Conservation (phyloP, 192 early-diverging fungal genomes). For the Umbelopsis vinacea region DNA sequence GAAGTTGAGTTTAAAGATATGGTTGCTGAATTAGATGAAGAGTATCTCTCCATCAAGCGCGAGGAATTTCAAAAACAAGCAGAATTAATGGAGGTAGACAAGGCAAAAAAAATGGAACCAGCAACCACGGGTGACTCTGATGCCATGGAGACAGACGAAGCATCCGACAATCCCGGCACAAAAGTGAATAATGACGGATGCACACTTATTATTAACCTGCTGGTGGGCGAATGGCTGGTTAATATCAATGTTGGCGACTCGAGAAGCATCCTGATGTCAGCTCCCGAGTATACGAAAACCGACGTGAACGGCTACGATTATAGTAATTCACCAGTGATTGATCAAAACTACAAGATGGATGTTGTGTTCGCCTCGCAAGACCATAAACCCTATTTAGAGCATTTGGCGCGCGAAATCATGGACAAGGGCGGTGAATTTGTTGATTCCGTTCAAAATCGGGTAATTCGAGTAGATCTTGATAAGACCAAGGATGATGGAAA, state of each 20-base stretch:
- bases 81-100: constrained; percentile 32
- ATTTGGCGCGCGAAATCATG: constrained; percentile 56
- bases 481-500: constrained; percentile 53
- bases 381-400: constrained; percentile 62
- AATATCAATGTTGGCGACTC: constrained; percentile 64
- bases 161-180: not conserved
- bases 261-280: constrained; percentile 52
- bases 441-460: constrained; percentile 55
- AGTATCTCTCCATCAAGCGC: constrained; percentile 56
- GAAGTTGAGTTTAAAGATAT: constrained; percentile 48
- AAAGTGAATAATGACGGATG: constrained; percentile 54
- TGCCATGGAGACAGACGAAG: constrained; percentile 3
- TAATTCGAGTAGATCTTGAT: constrained; percentile 56
- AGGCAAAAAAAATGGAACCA: not conserved
- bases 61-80: constrained; percentile 38
- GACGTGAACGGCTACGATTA: not conserved
- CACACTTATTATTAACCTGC: constrained; percentile 58
- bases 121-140: not conserved
- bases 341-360: constrained; percentile 48
- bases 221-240: constrained; percentile 61
- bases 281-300: constrained; percentile 25
- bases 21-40: constrained; percentile 52
- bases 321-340: constrained; percentile 1
- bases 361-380: constrained; percentile 59
- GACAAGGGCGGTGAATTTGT: constrained; percentile 66